Base-by-base conservation (phyloP, 352 stramenopile genomes). In the Phytophthora uliginosa region DNA sequence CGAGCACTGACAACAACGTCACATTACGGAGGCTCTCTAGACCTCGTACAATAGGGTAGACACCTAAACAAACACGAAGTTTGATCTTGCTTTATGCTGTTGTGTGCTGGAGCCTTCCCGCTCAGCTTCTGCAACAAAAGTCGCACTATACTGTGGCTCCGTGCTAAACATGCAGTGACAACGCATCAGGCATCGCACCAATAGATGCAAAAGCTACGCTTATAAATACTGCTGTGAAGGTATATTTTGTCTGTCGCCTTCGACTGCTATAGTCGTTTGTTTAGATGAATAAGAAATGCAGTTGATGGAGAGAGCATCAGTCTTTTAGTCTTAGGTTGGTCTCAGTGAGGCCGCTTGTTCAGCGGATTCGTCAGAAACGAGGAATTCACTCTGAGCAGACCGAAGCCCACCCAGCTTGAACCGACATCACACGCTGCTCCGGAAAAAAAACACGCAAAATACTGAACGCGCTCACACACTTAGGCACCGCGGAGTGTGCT, bases 351-450 rank as follows among this genome's bases (percentile, higher is more conserved):
- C 79, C 86, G 78, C 88, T 95, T 95, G 77, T 88, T 73, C 88
- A 95, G 88, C 86, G 88, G 81, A 90, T 82, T 79, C 74, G 77
- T 95, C 88, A 95, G 88, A 94, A 95, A 94, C 88, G 88, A 95
- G 88, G 88, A 95, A 95, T 95, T 95, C 88, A 95, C 88, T 95
- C 84, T 91, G 83, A 54, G 47, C 51, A 75, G 55, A 69, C 71
- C 57, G 51, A 74, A 70, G 69, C 42, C 67, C 40, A 51, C 50
- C 36, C 84, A 91, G 78, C 59, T 84, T 93, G 86, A 95, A 93
- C 77, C n/a, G 63, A 92, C 86, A 95, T 95, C 88, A 95, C 77
- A 63, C 66, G 71, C 82, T 59, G 58, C 77, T 82, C 69, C 45
- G 31, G 17, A 9, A 36, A 53, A 71, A 31, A 28, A 13, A 71